Base-by-base conservation (phyloP, 441 rosid genomes). In the Pelargonium myrrhifolium region DNA sequence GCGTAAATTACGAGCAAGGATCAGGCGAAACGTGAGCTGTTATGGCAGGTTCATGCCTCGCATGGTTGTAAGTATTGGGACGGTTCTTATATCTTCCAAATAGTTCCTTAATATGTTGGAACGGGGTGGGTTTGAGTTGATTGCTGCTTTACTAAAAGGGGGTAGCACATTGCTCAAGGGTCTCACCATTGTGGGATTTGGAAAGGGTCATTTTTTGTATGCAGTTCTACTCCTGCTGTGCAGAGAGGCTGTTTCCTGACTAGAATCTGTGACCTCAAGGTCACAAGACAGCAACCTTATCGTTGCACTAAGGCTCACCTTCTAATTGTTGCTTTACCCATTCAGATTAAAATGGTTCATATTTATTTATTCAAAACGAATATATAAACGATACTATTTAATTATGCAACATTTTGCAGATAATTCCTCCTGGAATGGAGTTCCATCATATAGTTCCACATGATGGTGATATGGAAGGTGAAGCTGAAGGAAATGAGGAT, bases 381-480 rank as follows among this genome's bases (percentile, higher is more conserved):
- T 24, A 1, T 24, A 24, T 24, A 24, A 24, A 24, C 28, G 2
- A 24, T 24, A 24, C 28, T 24, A 24, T 24, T 24, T 24, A 24
- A 24, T 24, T 24, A 24, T 24, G 28, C 28, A 24, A 24, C 59
- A 31, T 68, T 65, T 26, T 74, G 64, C 83, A 89, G 97, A 75
- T 79, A 81, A 92, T 92, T 67, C 89, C 97, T 76, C 97, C 97
- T 62, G 97, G 97, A 75, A 92, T 92, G 97, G 97, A 92, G 76
- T 89, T 92, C 79, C 88, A 87, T 79, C 87, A 89, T 81, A 88
- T 89, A 67, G 80, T 84, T 77, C 94, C 96, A 7, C 89, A 78
- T 59, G 93, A 85, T 79, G 97, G 93, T 74, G 97, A 91, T 75
- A 71, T 81, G 72, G 97, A 92, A 26, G 89, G 86, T 39, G 97